Evolutionary conservation across 495 filamentous ascomycete genomes (phyloP), one percentile per base, ranked within the genome.

Genomic region (Hapsidospora chrysogenum): DNA sequence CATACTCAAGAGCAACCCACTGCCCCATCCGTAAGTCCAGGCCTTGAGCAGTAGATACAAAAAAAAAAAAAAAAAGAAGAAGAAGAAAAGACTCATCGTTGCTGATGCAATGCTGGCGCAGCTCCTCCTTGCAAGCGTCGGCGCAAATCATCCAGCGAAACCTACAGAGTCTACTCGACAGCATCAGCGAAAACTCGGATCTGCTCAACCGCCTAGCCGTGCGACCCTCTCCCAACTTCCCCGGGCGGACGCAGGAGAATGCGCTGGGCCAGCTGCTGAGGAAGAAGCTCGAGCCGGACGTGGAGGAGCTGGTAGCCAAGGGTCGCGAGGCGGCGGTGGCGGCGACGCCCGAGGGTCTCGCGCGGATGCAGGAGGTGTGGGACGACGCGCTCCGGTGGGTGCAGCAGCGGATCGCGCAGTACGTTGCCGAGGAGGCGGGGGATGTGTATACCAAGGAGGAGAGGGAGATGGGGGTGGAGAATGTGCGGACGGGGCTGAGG

Each of bases 281-380:
- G 14, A 89, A 87, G 54, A 87, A 86, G 50, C 68, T 80, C 15
- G 80, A 86, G 35, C 78, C 81, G 3, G 60, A 67, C 3, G 72
- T 83, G 17, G 79, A 84, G 41, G 68, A 69, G 20, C 78, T 74
- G 66, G 74, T 87, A 10, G 70, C 71, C 7, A 63, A 75, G 27
- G 76, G 74, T 6, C 66, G 68, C 3, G 50, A 46, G 6, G 46
- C 53, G 4, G 54, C 56, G 8, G 43, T 38, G 9, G 27, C 42
- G 8, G 38, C 42, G 14, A 40, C 28, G 10, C 43, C 44, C 17
- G 38, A 29, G 11, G 38, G 39, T 17, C 39, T 47, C 21, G 39
- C 21, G 22, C 17, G 23, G 16, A 53, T 64, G 16, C 58, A 54
- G 41, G 41, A 50, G 39, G 38, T 57, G 43, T 63, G 47, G 61